Percentiles rank a stretch among this genome's conserved stretches.
Evolutionary conservation across 176 grass and related monocot genomes (phyloP).

Genomic region (Paspalum vaginatum): DNA sequence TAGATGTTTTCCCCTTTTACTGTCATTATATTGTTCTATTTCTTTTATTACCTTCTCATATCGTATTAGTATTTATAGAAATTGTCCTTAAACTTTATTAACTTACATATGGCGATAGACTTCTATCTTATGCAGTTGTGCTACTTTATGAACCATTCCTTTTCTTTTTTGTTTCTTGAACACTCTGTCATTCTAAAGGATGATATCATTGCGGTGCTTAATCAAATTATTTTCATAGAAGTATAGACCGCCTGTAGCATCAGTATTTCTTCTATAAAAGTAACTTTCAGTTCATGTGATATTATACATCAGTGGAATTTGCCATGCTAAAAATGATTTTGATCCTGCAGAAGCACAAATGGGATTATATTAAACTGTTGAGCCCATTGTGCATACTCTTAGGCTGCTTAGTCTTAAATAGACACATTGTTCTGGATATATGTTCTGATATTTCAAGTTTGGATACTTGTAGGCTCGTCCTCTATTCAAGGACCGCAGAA

Average conservation of each 20-base stretch:
- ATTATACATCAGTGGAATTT: background rate
- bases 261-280: conserved; percentile 1
- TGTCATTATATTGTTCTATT: conserved; percentile 6
- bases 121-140: background rate
- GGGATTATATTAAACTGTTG: background rate
- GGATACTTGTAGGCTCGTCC: conserved; percentile 90
- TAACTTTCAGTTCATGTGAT: conserved; percentile 1
- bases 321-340: conserved; percentile 1
- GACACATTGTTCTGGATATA: background rate
- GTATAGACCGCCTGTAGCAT: background rate
- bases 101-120: background rate
- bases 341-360: background rate
- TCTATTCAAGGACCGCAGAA: conserved; percentile 91
- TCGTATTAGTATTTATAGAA: conserved; percentile 7
- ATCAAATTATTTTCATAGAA: background rate
- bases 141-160: background rate
- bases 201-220: conserved; percentile 16
- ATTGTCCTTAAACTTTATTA: background rate
- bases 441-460: conserved; percentile 24
- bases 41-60: background rate
- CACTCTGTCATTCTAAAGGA: background rate
- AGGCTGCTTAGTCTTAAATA: conserved; percentile 12
- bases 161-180: background rate
- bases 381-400: background rate
- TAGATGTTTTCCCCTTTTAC: background rate